Conservation (phyloP, 108 stramenopile genomes). For the Nitzschia inconspicua region DNA sequence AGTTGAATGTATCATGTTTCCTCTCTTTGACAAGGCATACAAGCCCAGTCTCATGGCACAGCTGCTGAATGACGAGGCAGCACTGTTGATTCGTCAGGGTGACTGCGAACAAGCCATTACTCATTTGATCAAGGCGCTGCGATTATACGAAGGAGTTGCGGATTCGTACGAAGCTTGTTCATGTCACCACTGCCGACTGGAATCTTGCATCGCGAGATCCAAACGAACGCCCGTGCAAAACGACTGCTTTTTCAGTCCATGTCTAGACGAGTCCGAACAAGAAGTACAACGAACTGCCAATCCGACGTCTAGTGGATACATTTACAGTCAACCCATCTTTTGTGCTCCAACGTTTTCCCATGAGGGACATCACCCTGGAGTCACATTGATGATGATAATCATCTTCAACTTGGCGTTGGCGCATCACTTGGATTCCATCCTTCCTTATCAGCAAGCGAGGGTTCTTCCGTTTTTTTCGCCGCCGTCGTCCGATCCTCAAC, state of each 20-base stretch:
- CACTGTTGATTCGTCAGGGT: neutral
- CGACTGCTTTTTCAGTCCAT: too few relatives aligned
- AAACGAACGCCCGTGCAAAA: too few relatives aligned
- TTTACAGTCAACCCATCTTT: conserved; percentile 11
- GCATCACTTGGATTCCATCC: conserved; percentile 2
- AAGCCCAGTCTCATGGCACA: conserved; percentile 10
- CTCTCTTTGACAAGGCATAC: too few relatives aligned
- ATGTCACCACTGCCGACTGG: conserved; percentile 5
- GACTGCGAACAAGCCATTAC: conserved; percentile 7
- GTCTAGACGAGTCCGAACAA: too few relatives aligned
- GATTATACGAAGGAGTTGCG: neutral
- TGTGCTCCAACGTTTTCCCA: neutral
- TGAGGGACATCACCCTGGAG: conserved; percentile 1
- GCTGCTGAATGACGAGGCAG: conserved; percentile 5
- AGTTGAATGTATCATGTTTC: too few relatives aligned
- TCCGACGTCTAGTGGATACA: too few relatives aligned
- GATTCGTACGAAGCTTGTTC: neutral
- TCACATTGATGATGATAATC: neutral
- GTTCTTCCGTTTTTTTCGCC: too few relatives aligned
- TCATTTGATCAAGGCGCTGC: neutral
- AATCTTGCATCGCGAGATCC: neutral
- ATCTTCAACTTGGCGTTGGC: conserved; percentile 18
- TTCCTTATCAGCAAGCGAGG: conserved; percentile 1
- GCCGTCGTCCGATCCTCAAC: neutral
- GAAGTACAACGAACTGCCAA: too few relatives aligned